Percentiles rank a stretch among this genome's conserved stretches.
These are phyloP conservation scores for Magnaporthiopsis incrustans DNA, from an alignment of 2,329 filamentous ascomycete genomes.

Conservation along the genomic window DNA sequence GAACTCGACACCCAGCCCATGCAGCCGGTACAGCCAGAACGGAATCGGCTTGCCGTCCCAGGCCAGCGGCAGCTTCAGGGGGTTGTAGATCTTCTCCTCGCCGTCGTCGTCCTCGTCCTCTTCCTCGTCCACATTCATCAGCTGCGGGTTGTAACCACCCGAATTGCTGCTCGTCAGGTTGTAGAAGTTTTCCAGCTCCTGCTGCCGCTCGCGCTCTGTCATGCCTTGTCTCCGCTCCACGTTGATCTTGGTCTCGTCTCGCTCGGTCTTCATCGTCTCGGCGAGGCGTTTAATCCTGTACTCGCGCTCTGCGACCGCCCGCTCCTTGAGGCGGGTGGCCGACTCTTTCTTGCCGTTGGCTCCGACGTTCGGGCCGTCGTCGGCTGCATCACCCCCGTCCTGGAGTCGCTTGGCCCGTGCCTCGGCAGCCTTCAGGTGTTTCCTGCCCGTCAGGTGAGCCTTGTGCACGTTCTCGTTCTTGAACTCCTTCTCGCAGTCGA, in stretches of 20 bases:
- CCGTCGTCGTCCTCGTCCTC: constrained; percentile 67
- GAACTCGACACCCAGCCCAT: constrained; percentile 91
- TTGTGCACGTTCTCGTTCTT: constrained; percentile 94
- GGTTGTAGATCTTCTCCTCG: constrained; percentile 92
- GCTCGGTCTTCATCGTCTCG: constrained; percentile 75
- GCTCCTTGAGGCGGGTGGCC: constrained; percentile 67
- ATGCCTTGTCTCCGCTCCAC: constrained; percentile 95
- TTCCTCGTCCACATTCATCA: constrained; percentile 37
- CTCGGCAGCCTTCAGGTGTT: constrained; percentile 80
- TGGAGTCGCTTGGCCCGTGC: constrained; percentile 44
- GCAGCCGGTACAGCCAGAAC: constrained; percentile 96
- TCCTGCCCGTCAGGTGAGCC: constrained; percentile 80
- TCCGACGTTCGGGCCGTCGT: constrained; percentile 18
- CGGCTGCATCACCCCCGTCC: constrained; percentile 15
- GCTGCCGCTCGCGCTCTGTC: constrained; percentile 91
- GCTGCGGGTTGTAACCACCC: constrained; percentile 16
- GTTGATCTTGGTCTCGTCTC: constrained; percentile 84
- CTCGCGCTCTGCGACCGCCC: constrained; percentile 83
- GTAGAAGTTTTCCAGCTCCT: constrained; percentile 85
- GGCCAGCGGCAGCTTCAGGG: constrained; percentile 85
- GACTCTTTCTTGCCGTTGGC: constrained; percentile 23
- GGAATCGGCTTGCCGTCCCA: constrained; percentile 99
- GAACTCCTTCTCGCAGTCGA: constrained; percentile 90
- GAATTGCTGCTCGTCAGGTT: constrained; percentile 26
- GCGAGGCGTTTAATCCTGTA: constrained; percentile 73